A percentile compares a stretch with the other conserved stretches of the same genome.
These are phyloP conservation scores for Boechera divaricarpa DNA, from an alignment of 345 rosid genomes.

Conservation along the genomic window DNA sequence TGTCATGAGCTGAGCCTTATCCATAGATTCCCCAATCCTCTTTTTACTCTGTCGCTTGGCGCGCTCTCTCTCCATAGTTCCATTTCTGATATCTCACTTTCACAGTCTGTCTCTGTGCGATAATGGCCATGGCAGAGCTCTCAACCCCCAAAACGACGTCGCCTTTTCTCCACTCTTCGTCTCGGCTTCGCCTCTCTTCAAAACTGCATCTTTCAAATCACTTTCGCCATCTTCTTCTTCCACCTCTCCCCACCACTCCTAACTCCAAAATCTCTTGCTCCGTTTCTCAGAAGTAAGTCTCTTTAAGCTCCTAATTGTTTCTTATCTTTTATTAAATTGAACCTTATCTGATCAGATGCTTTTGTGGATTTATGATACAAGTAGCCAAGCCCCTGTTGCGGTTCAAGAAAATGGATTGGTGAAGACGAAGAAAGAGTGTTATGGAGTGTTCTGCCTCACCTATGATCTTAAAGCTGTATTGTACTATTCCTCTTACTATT, in stretches of 20 bases:
- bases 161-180: slow-evolving; percentile 54
- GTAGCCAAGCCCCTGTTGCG: slow-evolving; percentile 58
- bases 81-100: slow-evolving; percentile 29
- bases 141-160: slow-evolving; percentile 52
- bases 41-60: slow-evolving; percentile 30
- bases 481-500: neutral
- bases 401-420: slow-evolving; percentile 50
- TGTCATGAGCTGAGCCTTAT: slow-evolving; percentile 61
- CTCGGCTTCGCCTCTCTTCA: slow-evolving; percentile 62
- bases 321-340: no score
- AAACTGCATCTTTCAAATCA: slow-evolving; percentile 52
- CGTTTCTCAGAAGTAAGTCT: slow-evolving; percentile 59
- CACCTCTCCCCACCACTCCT: slow-evolving; percentile 49
- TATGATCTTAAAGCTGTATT: slow-evolving; percentile 92
- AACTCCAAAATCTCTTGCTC: slow-evolving; percentile 70
- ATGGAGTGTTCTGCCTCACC: slow-evolving; percentile 91
- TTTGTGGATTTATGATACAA: neutral
- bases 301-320: neutral
- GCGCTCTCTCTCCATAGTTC: slow-evolving; percentile 35
- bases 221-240: slow-evolving; percentile 55
- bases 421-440: slow-evolving; percentile 69
- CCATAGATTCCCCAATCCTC: slow-evolving; percentile 41
- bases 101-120: slow-evolving; percentile 42
- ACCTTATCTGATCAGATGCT: slow-evolving; percentile 24
- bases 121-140: slow-evolving; percentile 80